Conservation (phyloP, 208 protist genomes). For the Spongospora subterranea region DNA sequence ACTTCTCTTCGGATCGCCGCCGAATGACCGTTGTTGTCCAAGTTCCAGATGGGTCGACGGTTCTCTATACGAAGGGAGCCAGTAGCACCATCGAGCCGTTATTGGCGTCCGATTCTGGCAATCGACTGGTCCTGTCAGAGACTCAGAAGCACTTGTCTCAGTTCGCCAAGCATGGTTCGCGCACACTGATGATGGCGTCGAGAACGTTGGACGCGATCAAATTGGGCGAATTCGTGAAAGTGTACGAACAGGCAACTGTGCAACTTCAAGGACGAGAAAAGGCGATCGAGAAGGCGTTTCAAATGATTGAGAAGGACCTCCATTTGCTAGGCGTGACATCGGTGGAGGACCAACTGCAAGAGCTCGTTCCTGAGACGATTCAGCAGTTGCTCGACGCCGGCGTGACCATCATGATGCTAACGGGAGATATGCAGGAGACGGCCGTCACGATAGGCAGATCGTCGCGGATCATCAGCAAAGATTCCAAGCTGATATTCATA, state of each 20-base stretch:
- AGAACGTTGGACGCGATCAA: slow-evolving; percentile 45
- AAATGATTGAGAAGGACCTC: slow-evolving; percentile 86
- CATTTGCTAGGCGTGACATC: slow-evolving; percentile 91
- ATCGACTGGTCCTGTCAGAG: slow-evolving; percentile 1
- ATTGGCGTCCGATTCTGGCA: background rate
- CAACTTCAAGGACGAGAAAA: slow-evolving; percentile 50
- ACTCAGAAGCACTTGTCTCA: slow-evolving; percentile 56
- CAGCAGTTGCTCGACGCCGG: slow-evolving; percentile 89
- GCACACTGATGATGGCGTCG: slow-evolving; percentile 62
- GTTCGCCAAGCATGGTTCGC: slow-evolving; percentile 59
- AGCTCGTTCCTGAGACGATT: slow-evolving; percentile 80
- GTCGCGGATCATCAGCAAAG: slow-evolving; percentile 63
- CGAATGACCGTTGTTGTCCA: slow-evolving; percentile 97
- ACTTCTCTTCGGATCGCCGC: slow-evolving; percentile 96
- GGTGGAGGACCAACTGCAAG: slow-evolving; percentile 97
- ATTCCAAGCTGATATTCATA: slow-evolving; percentile 47
- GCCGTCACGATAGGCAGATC: slow-evolving; percentile 71
- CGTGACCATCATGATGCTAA: slow-evolving; percentile 93
- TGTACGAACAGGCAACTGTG: slow-evolving; percentile 22
- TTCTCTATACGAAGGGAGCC: slow-evolving; percentile 95
- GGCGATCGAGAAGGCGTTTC: slow-evolving; percentile 80
- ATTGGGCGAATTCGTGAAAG: background rate
- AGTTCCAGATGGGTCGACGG: slow-evolving; percentile 74
- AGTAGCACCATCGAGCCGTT: slow-evolving; percentile 76
- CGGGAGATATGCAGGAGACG: slow-evolving; percentile 93